Evolutionary conservation across 208 protist genomes (phyloP).

Genomic region (Naegleria lovaniensis): DNA sequence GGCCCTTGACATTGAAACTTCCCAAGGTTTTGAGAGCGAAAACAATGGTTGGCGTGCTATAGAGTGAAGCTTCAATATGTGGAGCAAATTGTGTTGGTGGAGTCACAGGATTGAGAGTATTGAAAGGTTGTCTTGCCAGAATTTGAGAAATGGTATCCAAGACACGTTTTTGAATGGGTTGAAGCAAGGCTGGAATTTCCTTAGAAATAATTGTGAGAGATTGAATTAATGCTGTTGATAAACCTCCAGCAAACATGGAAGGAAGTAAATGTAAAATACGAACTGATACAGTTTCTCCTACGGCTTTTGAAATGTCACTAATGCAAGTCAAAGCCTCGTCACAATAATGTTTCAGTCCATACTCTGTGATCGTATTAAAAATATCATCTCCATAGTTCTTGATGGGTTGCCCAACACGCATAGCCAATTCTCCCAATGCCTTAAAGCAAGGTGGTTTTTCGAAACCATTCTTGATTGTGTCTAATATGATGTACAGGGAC

Average conservation of each 20-base stretch:
- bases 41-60: background rate
- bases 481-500: background rate
- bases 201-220: background rate
- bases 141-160: conserved; percentile 1
- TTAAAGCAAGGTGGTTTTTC: background rate
- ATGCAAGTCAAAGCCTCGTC: background rate
- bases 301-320: conserved; percentile 6
- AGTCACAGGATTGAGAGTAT: background rate
- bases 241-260: background rate
- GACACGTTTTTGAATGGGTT: background rate
- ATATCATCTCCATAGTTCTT: background rate
- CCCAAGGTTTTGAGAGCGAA: conserved; percentile 4
- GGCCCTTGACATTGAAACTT: background rate
- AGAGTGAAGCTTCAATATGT: background rate
- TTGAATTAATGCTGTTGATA: background rate
- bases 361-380: background rate
- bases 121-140: background rate
- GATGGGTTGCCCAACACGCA: background rate
- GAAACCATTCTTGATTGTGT: background rate
- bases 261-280: conserved; percentile 1
- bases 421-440: background rate
- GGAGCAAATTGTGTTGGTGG: background rate
- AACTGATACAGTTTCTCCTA: background rate
- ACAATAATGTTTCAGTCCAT: background rate
- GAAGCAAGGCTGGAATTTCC: background rate